A percentile compares a stretch with the other conserved stretches of the same genome.
Conservation (phyloP, 2,329 filamentous ascomycete species). For the Parascedosporium putredinis region DNA sequence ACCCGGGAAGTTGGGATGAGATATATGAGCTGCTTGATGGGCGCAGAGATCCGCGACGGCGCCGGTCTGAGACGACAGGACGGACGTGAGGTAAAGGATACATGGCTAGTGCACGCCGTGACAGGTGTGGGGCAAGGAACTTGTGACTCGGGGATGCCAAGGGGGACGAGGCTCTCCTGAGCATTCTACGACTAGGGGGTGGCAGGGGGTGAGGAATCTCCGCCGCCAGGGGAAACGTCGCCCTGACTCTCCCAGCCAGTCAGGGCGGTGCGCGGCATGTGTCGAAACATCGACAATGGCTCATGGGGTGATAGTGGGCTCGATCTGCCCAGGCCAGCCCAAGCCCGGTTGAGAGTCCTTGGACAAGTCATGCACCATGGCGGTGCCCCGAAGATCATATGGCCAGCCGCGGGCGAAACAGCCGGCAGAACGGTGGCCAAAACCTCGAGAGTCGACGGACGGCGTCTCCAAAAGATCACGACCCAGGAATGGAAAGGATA, state of each 20-base stretch:
- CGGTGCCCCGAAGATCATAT: slow-evolving; percentile 6
- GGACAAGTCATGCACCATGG: slow-evolving; percentile 2
- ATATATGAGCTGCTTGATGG: slow-evolving; percentile 8
- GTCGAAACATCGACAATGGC: slow-evolving; percentile 3
- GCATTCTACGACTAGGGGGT: not conserved
- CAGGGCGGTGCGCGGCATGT: not conserved
- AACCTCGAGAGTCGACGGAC: not conserved
- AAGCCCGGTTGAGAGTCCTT: slow-evolving; percentile 7
- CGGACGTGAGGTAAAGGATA: slow-evolving; percentile 5
- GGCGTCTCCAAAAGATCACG: not conserved
- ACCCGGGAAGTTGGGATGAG: slow-evolving; percentile 6
- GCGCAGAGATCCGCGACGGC: slow-evolving; percentile 8
- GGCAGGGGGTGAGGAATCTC: no score
- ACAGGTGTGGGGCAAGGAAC: not conserved
- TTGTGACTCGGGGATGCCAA: slow-evolving; percentile 2
- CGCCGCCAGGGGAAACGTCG: slow-evolving; percentile 5
- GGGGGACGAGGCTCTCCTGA: not conserved
- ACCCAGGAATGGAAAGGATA: not conserved
- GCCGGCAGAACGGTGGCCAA: not conserved
- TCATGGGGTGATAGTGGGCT: not conserved
- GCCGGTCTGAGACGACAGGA: slow-evolving; percentile 5
- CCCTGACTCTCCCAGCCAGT: slow-evolving; percentile 1
- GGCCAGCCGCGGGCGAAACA: not conserved
- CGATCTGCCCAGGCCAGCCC: not conserved
- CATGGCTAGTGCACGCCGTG: not conserved